These are phyloP conservation scores for Aspergillus incahuasiensis DNA, from an alignment of 495 filamentous ascomycete species.

Conservation along the genomic window DNA sequence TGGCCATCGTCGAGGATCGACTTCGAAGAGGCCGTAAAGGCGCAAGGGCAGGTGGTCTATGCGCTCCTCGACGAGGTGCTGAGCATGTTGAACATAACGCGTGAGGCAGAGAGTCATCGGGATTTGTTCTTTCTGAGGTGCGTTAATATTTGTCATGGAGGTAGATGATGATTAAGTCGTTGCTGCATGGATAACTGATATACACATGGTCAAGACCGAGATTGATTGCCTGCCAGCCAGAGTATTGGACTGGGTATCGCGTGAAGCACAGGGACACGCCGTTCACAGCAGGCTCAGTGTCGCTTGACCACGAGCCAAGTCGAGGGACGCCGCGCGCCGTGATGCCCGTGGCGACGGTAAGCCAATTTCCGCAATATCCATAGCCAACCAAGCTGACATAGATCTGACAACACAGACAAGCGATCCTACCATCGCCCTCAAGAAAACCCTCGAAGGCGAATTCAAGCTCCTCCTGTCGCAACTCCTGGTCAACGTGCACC, in stretches of 20 bases:
- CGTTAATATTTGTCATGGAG: constrained; percentile 4
- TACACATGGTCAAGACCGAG: constrained; percentile 18
- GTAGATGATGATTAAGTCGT: no score
- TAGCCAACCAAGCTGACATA: not conserved
- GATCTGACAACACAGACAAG: constrained; percentile 11
- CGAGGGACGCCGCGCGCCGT: not conserved
- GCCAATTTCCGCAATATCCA: not conserved
- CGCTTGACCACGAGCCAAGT: constrained; percentile 19
- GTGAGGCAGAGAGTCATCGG: constrained; percentile 10
- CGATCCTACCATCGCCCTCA: constrained; percentile 10
- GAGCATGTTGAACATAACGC: constrained; percentile 15
- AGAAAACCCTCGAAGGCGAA: constrained; percentile 16
- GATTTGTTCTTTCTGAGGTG: constrained; percentile 20
- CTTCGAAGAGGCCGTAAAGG: constrained; percentile 7
- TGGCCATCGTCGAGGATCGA: no score
- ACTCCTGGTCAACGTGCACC: constrained; percentile 21
- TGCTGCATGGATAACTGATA: no score
- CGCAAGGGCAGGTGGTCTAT: constrained; percentile 27
- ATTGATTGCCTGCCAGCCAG: constrained; percentile 16
- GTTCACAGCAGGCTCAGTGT: constrained; percentile 16
- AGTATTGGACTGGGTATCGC: constrained; percentile 32
- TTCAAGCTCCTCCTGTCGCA: constrained; percentile 31
- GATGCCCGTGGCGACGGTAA: constrained; percentile 22
- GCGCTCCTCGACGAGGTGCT: constrained; percentile 29
- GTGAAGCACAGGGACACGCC: constrained; percentile 25